Evolutionary conservation across 306 rosid genomes (phyloP).

Genomic region (Pyrus bretschneideri): DNA sequence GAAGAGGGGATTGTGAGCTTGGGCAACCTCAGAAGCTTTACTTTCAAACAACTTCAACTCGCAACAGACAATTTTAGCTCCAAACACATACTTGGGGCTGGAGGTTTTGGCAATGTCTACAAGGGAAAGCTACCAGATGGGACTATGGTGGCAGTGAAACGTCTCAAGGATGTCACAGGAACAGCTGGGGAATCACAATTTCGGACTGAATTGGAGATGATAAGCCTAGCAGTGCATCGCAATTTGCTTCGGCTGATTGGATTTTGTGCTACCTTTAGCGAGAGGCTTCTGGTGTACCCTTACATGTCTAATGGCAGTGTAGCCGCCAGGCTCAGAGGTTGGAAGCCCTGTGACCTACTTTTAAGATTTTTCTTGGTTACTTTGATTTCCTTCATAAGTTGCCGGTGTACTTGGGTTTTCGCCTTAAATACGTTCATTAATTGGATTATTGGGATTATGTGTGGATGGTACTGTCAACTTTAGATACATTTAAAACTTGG

Average conservation of each 20-base stretch:
- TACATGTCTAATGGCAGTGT: slow-evolving; percentile 96
- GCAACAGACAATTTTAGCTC: slow-evolving; percentile 78
- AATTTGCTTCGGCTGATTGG: slow-evolving; percentile 82
- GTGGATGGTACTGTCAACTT: neutral
- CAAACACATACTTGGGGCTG: slow-evolving; percentile 85
- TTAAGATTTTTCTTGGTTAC: no score
- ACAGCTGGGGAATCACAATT: slow-evolving; percentile 88
- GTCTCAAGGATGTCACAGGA: slow-evolving; percentile 83
- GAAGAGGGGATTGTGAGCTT: slow-evolving; percentile 74
- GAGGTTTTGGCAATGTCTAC: slow-evolving; percentile 95
- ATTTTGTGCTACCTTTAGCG: slow-evolving; percentile 72
- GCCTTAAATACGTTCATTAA: neutral
- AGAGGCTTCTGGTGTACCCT: slow-evolving; percentile 90
- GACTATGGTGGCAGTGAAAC: slow-evolving; percentile 83
- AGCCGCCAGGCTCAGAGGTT: slow-evolving; percentile 90
- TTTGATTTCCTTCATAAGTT: neutral
- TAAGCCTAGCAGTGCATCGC: slow-evolving; percentile 93
- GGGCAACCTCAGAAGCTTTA: slow-evolving; percentile 79
- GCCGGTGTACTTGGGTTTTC: neutral
- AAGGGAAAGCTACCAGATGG: slow-evolving; percentile 83
- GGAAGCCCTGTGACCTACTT: neutral
- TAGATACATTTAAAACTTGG: neutral
- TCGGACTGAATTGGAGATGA: slow-evolving; percentile 92
- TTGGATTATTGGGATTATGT: neutral
- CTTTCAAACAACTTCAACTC: slow-evolving; percentile 76